phyloP scores from a whole-genome alignment of 2,329 filamentous ascomycete species.

The Apiospora malaysiana region DNA sequence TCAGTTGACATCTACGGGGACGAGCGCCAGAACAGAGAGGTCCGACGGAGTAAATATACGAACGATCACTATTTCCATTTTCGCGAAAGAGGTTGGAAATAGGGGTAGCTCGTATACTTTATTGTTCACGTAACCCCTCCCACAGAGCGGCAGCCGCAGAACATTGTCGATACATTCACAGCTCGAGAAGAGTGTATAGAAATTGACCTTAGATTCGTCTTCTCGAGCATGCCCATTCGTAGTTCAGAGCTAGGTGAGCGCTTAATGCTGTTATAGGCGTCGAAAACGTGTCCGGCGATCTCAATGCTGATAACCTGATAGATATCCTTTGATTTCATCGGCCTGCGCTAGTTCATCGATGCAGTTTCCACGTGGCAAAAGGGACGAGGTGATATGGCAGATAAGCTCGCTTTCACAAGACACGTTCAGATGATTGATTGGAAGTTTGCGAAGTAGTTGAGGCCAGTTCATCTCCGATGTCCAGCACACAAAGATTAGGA shows the following conservation, averaged over 20 bases:
- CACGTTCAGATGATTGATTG: background rate
- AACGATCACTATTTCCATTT: background rate
- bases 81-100: too few species aligned
- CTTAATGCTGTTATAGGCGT: background rate
- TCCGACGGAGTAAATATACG: background rate
- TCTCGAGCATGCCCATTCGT: background rate
- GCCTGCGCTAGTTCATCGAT: background rate
- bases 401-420: background rate
- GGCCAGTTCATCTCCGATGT: background rate
- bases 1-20: too few species aligned
- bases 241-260: background rate
- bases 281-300: background rate
- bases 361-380: background rate
- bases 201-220: too few species aligned
- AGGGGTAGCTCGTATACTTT: background rate
- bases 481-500: background rate
- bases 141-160: background rate
- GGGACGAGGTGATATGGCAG: background rate
- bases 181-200: too few species aligned
- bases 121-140: background rate
- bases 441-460: background rate
- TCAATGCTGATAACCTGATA: background rate
- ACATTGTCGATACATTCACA: background rate
- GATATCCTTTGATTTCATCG: background rate
- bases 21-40: background rate